A percentile compares a stretch with the other conserved stretches of the same genome.
Evolutionary conservation across 495 filamentous ascomycete species (phyloP).

Genomic region (Aspergillus coremiiformis): DNA sequence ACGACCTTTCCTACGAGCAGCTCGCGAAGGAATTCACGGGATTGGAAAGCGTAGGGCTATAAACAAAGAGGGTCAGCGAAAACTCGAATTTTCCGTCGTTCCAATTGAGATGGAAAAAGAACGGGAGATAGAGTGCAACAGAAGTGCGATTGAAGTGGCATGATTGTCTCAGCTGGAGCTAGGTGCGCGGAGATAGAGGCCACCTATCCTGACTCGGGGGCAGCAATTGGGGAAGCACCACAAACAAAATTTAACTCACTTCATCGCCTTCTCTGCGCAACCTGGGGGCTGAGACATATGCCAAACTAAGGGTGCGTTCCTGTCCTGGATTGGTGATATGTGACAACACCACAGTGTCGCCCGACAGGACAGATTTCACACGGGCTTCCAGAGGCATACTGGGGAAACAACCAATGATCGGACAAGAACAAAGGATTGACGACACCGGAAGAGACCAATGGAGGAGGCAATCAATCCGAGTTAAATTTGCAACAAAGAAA

Average conservation of each 20-base stretch:
- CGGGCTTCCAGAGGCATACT: slow-evolving; percentile 57
- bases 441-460: slow-evolving; percentile 6
- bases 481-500: slow-evolving; percentile 11
- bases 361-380: slow-evolving; percentile 89
- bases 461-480: slow-evolving; percentile 2
- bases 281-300: slow-evolving; percentile 83
- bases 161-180: background rate
- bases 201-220: slow-evolving; percentile 1
- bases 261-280: slow-evolving; percentile 86
- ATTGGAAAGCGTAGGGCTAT: slow-evolving; percentile 78
- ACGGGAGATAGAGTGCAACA: background rate
- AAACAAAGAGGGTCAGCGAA: slow-evolving; percentile 1
- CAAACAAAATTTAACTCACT: slow-evolving; percentile 36
- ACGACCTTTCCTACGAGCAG: slow-evolving; percentile 78
- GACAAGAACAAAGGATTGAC: slow-evolving; percentile 9
- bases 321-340: slow-evolving; percentile 63
- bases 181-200: slow-evolving; percentile 2
- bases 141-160: background rate
- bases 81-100: background rate
- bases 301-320: slow-evolving; percentile 81
- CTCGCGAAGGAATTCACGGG: slow-evolving; percentile 82
- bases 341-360: slow-evolving; percentile 80
- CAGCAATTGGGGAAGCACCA: slow-evolving; percentile 2
- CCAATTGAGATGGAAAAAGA: background rate
- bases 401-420: slow-evolving; percentile 14